A percentile compares a stretch with the other conserved stretches of the same genome.
phyloP scores from a whole-genome alignment of 2,329 filamentous ascomycete species.

The Rutstroemia sp. region DNA sequence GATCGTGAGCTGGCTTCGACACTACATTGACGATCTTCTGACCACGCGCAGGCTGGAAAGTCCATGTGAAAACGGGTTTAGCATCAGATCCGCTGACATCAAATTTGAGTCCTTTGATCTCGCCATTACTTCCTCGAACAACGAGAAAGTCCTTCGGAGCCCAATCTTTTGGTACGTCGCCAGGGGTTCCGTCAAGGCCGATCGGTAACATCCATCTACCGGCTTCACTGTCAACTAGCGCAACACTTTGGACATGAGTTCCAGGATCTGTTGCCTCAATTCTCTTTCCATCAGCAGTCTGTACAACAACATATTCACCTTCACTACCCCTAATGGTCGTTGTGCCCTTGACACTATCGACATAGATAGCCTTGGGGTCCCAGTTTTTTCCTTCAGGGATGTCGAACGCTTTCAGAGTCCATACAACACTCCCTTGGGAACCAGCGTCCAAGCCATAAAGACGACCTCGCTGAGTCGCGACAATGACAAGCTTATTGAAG shows the following conservation, averaged over 20 bases:
- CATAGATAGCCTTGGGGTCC: slow-evolving; percentile 60
- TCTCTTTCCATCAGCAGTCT: slow-evolving; percentile 43
- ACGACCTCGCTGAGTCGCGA: slow-evolving; percentile 73
- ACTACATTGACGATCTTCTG: slow-evolving; percentile 64
- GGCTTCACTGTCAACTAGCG: slow-evolving; percentile 43
- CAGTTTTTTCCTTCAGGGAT: slow-evolving; percentile 49
- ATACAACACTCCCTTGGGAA: slow-evolving; percentile 64
- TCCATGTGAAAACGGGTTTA: slow-evolving; percentile 55
- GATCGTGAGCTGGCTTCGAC: slow-evolving; percentile 67
- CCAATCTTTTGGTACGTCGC: slow-evolving; percentile 37
- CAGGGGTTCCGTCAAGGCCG: slow-evolving; percentile 41
- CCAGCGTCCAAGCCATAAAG: slow-evolving; percentile 75
- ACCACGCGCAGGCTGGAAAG: slow-evolving; percentile 57
- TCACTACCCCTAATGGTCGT: slow-evolving; percentile 32
- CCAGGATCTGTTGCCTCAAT: slow-evolving; percentile 38
- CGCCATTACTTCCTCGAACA: slow-evolving; percentile 40
- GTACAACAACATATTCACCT: slow-evolving; percentile 54
- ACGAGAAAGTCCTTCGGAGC: slow-evolving; percentile 49
- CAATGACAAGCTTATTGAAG: slow-evolving; percentile 75
- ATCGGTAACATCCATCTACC: slow-evolving; percentile 49
- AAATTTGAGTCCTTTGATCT: slow-evolving; percentile 50
- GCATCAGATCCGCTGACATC: slow-evolving; percentile 35
- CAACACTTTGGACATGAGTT: slow-evolving; percentile 39
- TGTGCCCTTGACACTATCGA: slow-evolving; percentile 47
- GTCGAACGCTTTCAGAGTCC: slow-evolving; percentile 61